Base-by-base conservation (phyloP, 768 basidiomycete genomes). In the Rhizopogon salebrosus region DNA sequence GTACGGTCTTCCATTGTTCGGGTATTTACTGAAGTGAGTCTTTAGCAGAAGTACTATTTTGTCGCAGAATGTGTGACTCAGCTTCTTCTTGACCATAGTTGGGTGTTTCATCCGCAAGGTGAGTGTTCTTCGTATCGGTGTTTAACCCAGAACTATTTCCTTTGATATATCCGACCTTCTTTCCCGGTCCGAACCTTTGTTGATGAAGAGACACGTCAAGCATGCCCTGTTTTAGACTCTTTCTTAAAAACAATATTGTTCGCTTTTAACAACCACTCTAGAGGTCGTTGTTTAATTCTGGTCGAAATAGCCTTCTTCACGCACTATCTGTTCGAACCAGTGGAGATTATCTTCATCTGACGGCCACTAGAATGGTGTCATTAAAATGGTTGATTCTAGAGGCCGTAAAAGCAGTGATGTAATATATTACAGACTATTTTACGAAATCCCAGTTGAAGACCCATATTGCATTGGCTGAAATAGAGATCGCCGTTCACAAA, bases 381-480 rank as follows among this genome's bases (percentile, higher is more conserved):
- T n/a, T n/a, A n/a, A n/a, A n/a, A n/a, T n/a, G n/a, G n/a, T n/a
- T n/a, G n/a, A 75, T 78, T 1, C 6, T 77, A 1, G 36, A 64
- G n/a, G 57, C 61, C 0, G 52, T 77, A 1, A 77, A 78, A 50
- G 75, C 76, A 0, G 54, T 76, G 0, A 35, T 74, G 4, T 75
- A 74, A 51, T 80, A 79, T 46, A 73, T 79, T 18, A 79, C 77
- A 0, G 68, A 79, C 50, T 79, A 80, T 46, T 76, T 79, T 16
- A 72, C 75, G 0, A 80, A 80, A 50, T 51, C 69, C 0, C 66
- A 72, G 38, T 52, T 78, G 11, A 74, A 75, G 36, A 55, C 68
- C 0, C 72, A 79, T 58, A 69, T 75, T 1, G 70, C 72, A 0
- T 75, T 63, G 59, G 67, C 72, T 1, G 70, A 72, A 1, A 49